Percentiles rank a stretch among this genome's conserved stretches.
Conservation (phyloP, 768 basidiomycete species). For the Boletus coccyginus region DNA sequence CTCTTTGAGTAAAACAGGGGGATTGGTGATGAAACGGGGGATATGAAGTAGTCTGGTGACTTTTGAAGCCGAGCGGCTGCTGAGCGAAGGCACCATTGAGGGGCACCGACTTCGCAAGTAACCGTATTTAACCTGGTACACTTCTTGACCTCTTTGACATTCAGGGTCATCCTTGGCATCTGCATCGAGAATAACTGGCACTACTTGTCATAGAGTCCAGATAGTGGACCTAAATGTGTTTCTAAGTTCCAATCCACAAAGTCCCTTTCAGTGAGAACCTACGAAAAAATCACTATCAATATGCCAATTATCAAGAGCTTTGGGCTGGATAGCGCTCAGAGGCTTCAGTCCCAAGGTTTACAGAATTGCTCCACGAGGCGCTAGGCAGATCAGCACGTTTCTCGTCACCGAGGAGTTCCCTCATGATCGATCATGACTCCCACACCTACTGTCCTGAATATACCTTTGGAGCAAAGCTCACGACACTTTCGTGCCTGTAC, state of each 20-base stretch:
- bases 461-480: constrained; percentile 52
- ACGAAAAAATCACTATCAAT: background rate
- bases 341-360: background rate
- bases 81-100: background rate
- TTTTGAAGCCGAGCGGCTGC: background rate
- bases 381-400: background rate
- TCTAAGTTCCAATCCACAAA: background rate
- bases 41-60: background rate
- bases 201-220: background rate
- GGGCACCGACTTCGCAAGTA: background rate
- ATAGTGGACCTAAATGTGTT: background rate
- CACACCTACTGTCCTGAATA: background rate
- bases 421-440: background rate
- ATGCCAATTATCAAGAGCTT: background rate
- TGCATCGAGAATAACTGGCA: background rate
- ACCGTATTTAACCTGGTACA: background rate
- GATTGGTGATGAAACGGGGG: background rate
- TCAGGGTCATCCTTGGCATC: background rate
- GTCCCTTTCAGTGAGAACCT: background rate
- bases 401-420: background rate
- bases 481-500: constrained; percentile 40
- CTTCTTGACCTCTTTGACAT: background rate
- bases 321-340: background rate
- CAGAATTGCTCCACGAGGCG: background rate
- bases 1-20: background rate